Base-by-base conservation (phyloP, 371 early-diverging fungal species). In the Syncephalis fuscata region DNA sequence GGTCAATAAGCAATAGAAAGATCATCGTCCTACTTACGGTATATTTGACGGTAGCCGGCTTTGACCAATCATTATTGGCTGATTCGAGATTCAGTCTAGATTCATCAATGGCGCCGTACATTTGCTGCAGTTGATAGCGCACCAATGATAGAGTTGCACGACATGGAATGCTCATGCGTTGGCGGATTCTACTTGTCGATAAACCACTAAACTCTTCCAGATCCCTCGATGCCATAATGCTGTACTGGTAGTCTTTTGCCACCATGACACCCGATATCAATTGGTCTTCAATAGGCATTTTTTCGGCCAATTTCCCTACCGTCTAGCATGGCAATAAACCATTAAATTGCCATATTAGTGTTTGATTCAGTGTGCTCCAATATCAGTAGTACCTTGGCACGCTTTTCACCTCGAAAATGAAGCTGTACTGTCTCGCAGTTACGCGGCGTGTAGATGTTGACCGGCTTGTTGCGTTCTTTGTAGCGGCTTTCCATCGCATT, bases 351-450 rank as follows among this genome's bases (percentile, higher is more conserved):
- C 19, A 8, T 8, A 45, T 10, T 45, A 19, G 8, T 19, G 38
- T 7, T 23, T 17, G 2, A 1, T 3, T 3, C 14, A 19, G 16
- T 0, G 5, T 14, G 17, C 10, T 2, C 16, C 24, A 46, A 21
- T 2, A 3, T 36, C 19, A 25, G 20, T 15, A 20, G 37, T 60
- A 86, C 80, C 58, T 79, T 81, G 25, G 95, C 94, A 62, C 85
- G 73, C 63, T 92, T 94, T 59, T 97, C 98, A 49, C 94, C 96
- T 45, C 82, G 67, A 60, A 99, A 97, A 59, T 84, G 78, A 48
- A 99, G 70, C 51, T 78, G 80, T 25, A 97, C 88, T 0, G 88
- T 74, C 58, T 98, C 96, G 45, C 89, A 88, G 65, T 99, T 98
- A 56, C 76, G 78, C 7, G 99, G 98, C 1, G 97, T 85, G 57